Base-by-base conservation (phyloP, 2,329 filamentous ascomycete genomes). In the Colletotrichum liaoningense region DNA sequence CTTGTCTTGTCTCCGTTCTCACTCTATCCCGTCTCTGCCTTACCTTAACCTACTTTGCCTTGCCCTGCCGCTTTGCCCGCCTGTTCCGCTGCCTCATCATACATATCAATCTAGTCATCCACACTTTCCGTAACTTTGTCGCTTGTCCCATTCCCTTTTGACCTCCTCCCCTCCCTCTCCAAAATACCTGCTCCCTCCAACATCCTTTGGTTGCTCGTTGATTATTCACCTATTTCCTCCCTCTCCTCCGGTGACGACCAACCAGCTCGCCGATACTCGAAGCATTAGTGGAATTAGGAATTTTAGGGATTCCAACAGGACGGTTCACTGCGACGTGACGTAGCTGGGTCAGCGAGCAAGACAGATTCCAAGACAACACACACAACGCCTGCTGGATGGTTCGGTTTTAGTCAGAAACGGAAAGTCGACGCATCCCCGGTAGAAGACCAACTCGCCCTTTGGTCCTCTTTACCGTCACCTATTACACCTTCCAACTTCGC, bases 81-180 rank as follows among this genome's bases (percentile, higher is more conserved):
- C 63, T 35, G 52, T 65, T 70, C 68, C 70, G 59, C 67, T 65
- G 60, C 60, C 62, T 73, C 67, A 64, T 63, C 71, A 65, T 73
- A 73, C 71, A 73, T 73, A 73, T 73, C 66, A 64, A 64, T 62
- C 69, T 52, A 73, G 71, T 71, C 71, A 73, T 73, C 71, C 71
- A 73, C 71, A 71, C 71, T 62, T 60, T 57, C 38, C 16, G 46
- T 62, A 71, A 58, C 67, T 65, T 52, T 57, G 56, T 59, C 56
- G 35, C 56, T 33, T 73, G 71, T 71, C 67, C 62, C 71, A 57
- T 71, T 62, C 16, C 26, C 56, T 71, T 52, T 71, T 65, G 60
- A 71, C 49, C 71, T 71, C 55, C 60, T 65, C 33, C 66, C 60
- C 70, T 66, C 67, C 67, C 55, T 70, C 55, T 16, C 49, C 30